Evolutionary conservation across 2,329 filamentous ascomycete species (phyloP).

Genomic region (Mycosphaerelloides madeirae): DNA sequence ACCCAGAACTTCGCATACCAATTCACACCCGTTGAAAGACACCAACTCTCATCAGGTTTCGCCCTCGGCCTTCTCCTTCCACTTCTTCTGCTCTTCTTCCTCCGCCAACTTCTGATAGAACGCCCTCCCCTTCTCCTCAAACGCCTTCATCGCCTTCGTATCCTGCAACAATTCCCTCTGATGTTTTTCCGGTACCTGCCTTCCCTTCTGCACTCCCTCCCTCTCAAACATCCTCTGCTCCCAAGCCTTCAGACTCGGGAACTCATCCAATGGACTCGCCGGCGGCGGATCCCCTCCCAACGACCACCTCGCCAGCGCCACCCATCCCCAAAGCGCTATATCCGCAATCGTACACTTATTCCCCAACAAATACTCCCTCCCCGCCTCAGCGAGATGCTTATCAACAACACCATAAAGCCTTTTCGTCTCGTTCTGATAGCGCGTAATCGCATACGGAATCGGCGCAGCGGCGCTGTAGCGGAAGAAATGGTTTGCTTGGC

Average conservation of each 20-base stretch:
- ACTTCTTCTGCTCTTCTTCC: no score
- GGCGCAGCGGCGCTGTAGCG: slow-evolving; percentile 66
- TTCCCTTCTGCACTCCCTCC: slow-evolving; percentile 68
- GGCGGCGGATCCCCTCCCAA: slow-evolving; percentile 50
- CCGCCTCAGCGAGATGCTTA: slow-evolving; percentile 55
- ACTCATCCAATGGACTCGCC: slow-evolving; percentile 55
- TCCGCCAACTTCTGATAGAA: slow-evolving; percentile 63
- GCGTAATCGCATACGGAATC: slow-evolving; percentile 75
- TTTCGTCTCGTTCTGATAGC: slow-evolving; percentile 76
- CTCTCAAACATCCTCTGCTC: slow-evolving; percentile 64
- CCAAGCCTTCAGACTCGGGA: slow-evolving; percentile 73
- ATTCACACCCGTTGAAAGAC: no score
- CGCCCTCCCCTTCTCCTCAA: slow-evolving; percentile 57
- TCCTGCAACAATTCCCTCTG: slow-evolving; percentile 56
- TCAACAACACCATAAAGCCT: slow-evolving; percentile 76
- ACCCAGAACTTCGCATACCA: no score
- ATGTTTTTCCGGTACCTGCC: slow-evolving; percentile 60
- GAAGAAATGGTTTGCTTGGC: slow-evolving; percentile 49
- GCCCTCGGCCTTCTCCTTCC: slow-evolving; percentile 35
- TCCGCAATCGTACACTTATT: slow-evolving; percentile 65
- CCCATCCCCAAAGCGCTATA: slow-evolving; percentile 75
- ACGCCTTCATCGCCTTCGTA: slow-evolving; percentile 53
- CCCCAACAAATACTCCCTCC: slow-evolving; percentile 53
- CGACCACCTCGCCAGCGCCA: slow-evolving; percentile 54
- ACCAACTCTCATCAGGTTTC: no score